Percentiles rank a stretch among this genome's conserved stretches.
phyloP scores from a whole-genome alignment of 1,284 basidiomycete species.

The Farysia itapuensis region DNA sequence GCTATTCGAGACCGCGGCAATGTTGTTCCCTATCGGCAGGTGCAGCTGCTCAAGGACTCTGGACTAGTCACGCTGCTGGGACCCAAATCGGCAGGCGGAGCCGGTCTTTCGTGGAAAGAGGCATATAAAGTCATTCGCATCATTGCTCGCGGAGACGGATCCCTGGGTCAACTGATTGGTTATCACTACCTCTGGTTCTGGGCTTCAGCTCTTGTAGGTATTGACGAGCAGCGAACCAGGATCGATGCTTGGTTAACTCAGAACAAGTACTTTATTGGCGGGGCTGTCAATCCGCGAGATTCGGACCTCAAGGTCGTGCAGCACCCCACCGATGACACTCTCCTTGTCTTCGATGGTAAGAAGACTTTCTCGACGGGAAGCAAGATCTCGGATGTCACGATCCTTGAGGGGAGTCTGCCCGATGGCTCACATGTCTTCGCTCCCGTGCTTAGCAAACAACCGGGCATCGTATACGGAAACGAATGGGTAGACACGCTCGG shows the following conservation, averaged over 20 bases:
- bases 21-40: constrained; percentile 55
- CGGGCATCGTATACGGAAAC: constrained; percentile 56
- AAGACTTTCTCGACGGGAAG: constrained; percentile 59
- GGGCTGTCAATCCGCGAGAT: constrained; percentile 60
- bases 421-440: constrained; percentile 56
- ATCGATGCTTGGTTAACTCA: constrained; percentile 40
- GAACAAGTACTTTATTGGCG: constrained; percentile 55
- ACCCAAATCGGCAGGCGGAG: constrained; percentile 47
- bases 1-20: constrained; percentile 55
- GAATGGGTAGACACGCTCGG: constrained; percentile 61
- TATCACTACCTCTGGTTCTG: constrained; percentile 53
- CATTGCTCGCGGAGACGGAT: constrained; percentile 55
- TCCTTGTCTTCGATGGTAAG: constrained; percentile 54
- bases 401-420: constrained; percentile 55
- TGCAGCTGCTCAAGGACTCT: constrained; percentile 57
- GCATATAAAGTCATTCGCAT: constrained; percentile 52
- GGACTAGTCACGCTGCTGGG: constrained; percentile 56
- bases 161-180: constrained; percentile 49
- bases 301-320: constrained; percentile 49
- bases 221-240: constrained; percentile 43
- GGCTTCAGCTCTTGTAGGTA: constrained; percentile 51
- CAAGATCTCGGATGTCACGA: constrained; percentile 58
- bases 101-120: constrained; percentile 45
- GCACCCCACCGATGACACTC: constrained; percentile 37
- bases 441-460: constrained; percentile 47